phyloP scores from a whole-genome alignment of 352 stramenopile species.

The Phytopythium cucurbitacearum region DNA sequence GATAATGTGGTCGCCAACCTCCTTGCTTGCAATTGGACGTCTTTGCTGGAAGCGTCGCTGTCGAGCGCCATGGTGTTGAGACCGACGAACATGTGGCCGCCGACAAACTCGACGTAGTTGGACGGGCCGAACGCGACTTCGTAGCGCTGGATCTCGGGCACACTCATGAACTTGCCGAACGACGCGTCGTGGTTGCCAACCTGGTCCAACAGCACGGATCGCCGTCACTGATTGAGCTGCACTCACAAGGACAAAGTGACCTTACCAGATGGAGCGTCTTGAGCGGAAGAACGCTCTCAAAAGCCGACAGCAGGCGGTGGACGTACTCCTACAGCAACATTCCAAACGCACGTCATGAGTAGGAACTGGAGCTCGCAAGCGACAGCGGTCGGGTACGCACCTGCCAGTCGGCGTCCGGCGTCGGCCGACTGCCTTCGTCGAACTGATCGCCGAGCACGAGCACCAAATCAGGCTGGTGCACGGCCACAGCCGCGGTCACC shows the following conservation, averaged over 20 bases:
- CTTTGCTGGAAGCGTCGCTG: conserved; percentile 35
- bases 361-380: neutral
- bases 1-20: conserved; percentile 20
- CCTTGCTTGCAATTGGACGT: conserved; percentile 45
- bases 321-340: conserved; percentile 35
- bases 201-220: conserved; percentile 11
- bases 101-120: conserved; percentile 47
- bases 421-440: conserved; percentile 61
- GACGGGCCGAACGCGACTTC: conserved; percentile 54
- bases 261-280: conserved; percentile 56
- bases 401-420: conserved; percentile 42
- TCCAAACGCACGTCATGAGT: neutral
- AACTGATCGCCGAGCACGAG: conserved; percentile 73
- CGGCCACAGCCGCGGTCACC: conserved; percentile 32
- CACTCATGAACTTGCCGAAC: conserved; percentile 46
- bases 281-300: conserved; percentile 30
- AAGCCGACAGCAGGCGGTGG: conserved; percentile 36
- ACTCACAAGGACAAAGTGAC: neutral
- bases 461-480: conserved; percentile 49
- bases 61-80: conserved; percentile 83
- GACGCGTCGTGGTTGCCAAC: conserved; percentile 77
- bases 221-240: neutral
- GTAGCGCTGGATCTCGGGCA: conserved; percentile 39
- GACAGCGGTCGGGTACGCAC: conserved; percentile 10
- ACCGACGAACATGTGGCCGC: conserved; percentile 50